A percentile compares a stretch with the other conserved stretches of the same genome.
Conservation (phyloP, 257 asterid species). For the Solanum etuberosum region DNA sequence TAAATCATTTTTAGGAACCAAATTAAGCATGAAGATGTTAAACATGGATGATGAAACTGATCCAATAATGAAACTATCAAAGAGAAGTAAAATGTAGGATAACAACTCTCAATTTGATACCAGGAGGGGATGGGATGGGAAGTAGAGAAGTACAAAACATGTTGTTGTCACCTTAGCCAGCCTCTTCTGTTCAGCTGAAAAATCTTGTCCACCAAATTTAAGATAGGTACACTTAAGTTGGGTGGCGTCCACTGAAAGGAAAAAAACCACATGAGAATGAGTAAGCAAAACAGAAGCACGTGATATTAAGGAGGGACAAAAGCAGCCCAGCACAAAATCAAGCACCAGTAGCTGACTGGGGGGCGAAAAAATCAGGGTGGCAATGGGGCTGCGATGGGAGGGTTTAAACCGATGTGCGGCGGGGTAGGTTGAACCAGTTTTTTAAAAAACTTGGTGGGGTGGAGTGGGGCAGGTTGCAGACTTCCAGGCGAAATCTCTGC, state of each 20-base stretch:
- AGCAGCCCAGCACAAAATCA: background rate
- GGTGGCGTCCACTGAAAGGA: constrained; percentile 95
- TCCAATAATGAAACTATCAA: background rate
- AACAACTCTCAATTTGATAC: background rate
- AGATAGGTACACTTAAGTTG: constrained; percentile 78
- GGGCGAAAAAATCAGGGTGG: background rate
- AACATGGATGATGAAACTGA: background rate
- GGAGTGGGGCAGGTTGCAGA: background rate
- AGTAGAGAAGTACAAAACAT: background rate
- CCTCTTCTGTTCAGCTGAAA: constrained; percentile 98
- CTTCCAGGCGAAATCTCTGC: background rate
- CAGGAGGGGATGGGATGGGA: background rate
- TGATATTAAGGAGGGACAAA: background rate
- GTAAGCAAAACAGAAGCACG: background rate
- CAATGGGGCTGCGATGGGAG: background rate
- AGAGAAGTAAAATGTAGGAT: background rate
- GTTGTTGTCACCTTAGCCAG: constrained; percentile 74
- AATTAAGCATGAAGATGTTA: constrained; percentile 3
- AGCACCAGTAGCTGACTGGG: background rate
- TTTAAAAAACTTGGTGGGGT: background rate
- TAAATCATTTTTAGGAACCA: background rate
- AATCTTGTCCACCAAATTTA: constrained; percentile 85
- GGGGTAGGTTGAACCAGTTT: background rate
- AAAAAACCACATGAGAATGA: background rate
- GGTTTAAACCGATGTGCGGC: background rate